These are phyloP conservation scores for Barnettozyma vustinii DNA, from an alignment of 805 yeast genomes.

Conservation along the genomic window DNA sequence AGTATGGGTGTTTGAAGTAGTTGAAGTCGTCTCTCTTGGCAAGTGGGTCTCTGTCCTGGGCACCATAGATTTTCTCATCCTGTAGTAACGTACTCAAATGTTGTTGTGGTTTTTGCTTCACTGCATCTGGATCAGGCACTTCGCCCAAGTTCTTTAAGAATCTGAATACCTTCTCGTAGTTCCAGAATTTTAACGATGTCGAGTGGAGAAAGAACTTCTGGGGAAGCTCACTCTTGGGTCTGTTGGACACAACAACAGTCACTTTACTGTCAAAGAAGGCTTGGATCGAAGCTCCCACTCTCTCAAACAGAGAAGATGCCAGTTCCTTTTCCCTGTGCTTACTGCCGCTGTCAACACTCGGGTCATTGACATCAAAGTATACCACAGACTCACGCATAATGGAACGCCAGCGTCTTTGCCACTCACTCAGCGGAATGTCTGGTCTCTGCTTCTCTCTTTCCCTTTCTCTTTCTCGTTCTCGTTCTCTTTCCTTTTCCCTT, in stretches of 20 bases:
- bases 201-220: conserved; percentile 49
- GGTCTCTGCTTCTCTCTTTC: conserved; percentile 1
- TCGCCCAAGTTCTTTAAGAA: conserved; percentile 64
- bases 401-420: conserved; percentile 58
- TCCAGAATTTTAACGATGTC: conserved; percentile 64
- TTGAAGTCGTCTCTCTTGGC: conserved; percentile 82
- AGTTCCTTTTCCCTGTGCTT: conserved; percentile 28
- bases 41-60: conserved; percentile 81
- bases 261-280: conserved; percentile 51
- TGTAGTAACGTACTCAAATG: conserved; percentile 59
- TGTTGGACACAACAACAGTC: conserved; percentile 74
- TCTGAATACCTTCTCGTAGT: conserved; percentile 75
- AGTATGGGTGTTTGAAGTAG: conserved; percentile 69
- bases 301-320: conserved; percentile 26
- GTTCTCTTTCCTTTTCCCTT: not conserved
- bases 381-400: conserved; percentile 52
- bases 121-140: conserved; percentile 20
- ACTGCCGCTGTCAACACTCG: conserved; percentile 21
- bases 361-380: conserved; percentile 47
- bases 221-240: conserved; percentile 40
- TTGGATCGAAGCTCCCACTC: conserved; percentile 50
- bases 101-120: conserved; percentile 15
- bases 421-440: conserved; percentile 33
- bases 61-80: conserved; percentile 82
- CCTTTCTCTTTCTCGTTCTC: not conserved